phyloP scores from a whole-genome alignment of 2,329 filamentous ascomycete species.

The Daldinia sp. region DNA sequence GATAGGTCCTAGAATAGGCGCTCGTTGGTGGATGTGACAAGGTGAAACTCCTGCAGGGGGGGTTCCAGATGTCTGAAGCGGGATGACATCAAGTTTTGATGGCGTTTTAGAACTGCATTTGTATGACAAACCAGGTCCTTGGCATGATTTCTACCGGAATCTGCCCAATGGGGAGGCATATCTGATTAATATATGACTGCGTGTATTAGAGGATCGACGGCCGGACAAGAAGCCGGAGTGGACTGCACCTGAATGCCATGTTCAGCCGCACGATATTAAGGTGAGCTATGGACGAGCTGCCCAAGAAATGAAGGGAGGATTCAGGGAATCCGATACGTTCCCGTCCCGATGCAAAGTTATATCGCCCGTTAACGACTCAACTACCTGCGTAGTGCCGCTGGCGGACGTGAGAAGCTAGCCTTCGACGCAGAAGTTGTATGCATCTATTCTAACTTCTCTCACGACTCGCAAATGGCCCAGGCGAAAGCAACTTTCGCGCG shows the following conservation, averaged over 20 bases:
- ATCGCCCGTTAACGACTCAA: not conserved
- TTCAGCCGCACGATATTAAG: constrained; percentile 32
- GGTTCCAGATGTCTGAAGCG: constrained; percentile 17
- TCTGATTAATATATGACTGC: not conserved
- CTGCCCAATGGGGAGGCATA: not conserved
- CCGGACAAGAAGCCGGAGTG: not conserved
- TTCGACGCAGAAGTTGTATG: not conserved
- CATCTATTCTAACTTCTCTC: not conserved
- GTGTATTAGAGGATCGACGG: not conserved
- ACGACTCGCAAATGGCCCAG: constrained; percentile 13
- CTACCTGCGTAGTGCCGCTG: constrained; percentile 3
- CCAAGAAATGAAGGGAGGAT: not conserved
- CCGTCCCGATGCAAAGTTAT: not conserved
- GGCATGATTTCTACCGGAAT: not conserved
- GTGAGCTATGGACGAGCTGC: not conserved
- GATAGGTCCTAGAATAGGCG: not conserved
- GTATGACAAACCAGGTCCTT: not conserved
- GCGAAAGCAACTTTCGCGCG: constrained; percentile 28
- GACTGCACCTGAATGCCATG: not conserved
- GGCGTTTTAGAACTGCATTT: constrained; percentile 27
- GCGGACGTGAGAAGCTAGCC: constrained; percentile 5
- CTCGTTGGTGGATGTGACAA: not conserved
- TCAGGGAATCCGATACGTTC: not conserved
- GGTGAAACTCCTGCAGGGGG: constrained; percentile 20
- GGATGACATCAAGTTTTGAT: constrained; percentile 33